Percentiles rank a stretch among this genome's conserved stretches.
Evolutionary conservation across 495 filamentous ascomycete species (phyloP).

Genomic region (Xylaria grammica): DNA sequence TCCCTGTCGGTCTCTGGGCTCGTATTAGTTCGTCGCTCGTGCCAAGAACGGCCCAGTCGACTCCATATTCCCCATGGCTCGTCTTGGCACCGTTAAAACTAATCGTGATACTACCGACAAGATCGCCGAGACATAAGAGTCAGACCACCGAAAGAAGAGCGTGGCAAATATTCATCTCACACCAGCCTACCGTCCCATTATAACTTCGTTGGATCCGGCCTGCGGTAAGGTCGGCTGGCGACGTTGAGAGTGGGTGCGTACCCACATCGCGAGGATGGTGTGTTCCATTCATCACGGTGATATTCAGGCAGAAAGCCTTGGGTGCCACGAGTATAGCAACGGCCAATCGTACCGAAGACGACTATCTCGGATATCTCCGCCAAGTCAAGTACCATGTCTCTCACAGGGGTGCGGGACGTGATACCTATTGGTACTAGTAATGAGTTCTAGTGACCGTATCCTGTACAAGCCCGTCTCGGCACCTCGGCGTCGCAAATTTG

Average conservation of each 20-base stretch:
- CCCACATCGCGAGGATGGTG: background rate
- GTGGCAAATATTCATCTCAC: background rate
- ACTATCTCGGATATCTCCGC: slow-evolving; percentile 14
- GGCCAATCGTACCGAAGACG: background rate
- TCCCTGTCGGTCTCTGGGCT: background rate
- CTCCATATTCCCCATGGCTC: background rate
- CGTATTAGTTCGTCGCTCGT: background rate
- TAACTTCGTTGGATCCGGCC: background rate
- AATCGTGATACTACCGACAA: background rate
- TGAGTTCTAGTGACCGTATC: background rate
- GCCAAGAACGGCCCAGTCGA: background rate
- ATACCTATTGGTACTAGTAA: background rate
- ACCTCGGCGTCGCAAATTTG: background rate
- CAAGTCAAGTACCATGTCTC: slow-evolving; percentile 5
- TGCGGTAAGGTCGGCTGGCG: background rate
- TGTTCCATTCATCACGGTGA: background rate
- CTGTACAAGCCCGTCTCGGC: background rate
- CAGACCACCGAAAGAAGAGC: background rate
- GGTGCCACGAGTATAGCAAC: background rate
- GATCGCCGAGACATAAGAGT: background rate
- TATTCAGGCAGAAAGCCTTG: slow-evolving; percentile 15
- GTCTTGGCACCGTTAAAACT: background rate
- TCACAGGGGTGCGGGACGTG: background rate
- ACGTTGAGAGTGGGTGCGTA: background rate
- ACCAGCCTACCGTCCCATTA: background rate